phyloP scores from a whole-genome alignment of 2,329 filamentous ascomycete genomes.

The Alternaria sp. region DNA sequence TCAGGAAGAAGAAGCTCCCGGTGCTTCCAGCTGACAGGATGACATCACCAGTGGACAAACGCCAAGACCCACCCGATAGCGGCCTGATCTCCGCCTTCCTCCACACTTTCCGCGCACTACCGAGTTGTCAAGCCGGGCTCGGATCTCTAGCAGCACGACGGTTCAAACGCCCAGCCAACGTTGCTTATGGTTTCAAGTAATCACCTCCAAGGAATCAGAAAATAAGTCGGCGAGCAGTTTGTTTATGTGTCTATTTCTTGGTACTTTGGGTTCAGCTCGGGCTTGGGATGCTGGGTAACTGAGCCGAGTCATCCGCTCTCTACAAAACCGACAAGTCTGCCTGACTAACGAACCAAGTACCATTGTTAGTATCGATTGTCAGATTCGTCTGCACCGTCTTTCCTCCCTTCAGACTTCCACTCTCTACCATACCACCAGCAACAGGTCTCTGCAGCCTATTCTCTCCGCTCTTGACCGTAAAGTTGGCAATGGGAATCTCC shows the following conservation, averaged over 20 bases:
- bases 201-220: background rate
- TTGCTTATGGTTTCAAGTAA: background rate
- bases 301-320: background rate
- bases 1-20: background rate
- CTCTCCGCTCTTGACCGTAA: slow-evolving; percentile 68
- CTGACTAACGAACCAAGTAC: slow-evolving; percentile 44
- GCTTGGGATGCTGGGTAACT: background rate
- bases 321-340: slow-evolving; percentile 33
- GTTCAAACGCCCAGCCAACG: background rate
- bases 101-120: background rate
- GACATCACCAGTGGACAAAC: slow-evolving; percentile 3
- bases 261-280: background rate
- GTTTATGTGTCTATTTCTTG: background rate
- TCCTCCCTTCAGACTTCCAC: slow-evolving; percentile 62
- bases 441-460: slow-evolving; percentile 63
- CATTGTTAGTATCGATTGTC: slow-evolving; percentile 43
- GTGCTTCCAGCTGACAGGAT: background rate
- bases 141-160: background rate
- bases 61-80: slow-evolving; percentile 10
- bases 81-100: slow-evolving; percentile 1
- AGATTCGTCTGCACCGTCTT: slow-evolving; percentile 42
- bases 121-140: background rate
- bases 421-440: slow-evolving; percentile 59
- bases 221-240: background rate
- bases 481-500: slow-evolving; percentile 73